phyloP scores from a whole-genome alignment of 495 filamentous ascomycete genomes.

The Tuber umbilicatum region DNA sequence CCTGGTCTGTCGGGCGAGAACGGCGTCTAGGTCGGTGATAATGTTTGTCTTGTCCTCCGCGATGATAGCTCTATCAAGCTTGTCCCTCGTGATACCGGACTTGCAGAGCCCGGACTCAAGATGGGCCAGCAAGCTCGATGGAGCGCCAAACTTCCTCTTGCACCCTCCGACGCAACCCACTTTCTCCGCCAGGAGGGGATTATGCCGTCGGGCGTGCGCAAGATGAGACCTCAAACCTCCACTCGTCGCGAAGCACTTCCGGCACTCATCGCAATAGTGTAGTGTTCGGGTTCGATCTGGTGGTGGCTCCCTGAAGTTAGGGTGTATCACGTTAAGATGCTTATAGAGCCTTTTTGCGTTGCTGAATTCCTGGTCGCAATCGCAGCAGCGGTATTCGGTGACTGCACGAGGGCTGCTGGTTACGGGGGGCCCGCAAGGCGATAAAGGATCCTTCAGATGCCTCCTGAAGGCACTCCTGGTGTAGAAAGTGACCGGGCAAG shows the following conservation, averaged over 20 bases:
- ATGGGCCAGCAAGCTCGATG: slow-evolving; percentile 25
- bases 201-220: slow-evolving; percentile 7
- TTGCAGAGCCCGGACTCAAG: slow-evolving; percentile 25
- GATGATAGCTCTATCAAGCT: slow-evolving; percentile 32
- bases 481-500: neutral
- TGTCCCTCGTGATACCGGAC: slow-evolving; percentile 22
- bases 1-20: slow-evolving; percentile 6
- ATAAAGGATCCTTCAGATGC: neutral
- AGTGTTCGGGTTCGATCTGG: neutral
- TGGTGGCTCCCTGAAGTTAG: slow-evolving; percentile 11
- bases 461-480: neutral
- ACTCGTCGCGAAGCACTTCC: slow-evolving; percentile 9
- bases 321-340: slow-evolving; percentile 11
- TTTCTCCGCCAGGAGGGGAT: slow-evolving; percentile 7
- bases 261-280: slow-evolving; percentile 12
- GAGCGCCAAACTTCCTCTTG: slow-evolving; percentile 9
- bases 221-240: slow-evolving; percentile 4
- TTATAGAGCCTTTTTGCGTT: neutral
- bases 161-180: slow-evolving; percentile 22
- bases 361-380: slow-evolving; percentile 19
- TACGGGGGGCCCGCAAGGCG: too few species aligned
- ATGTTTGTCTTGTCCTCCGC: slow-evolving; percentile 23
- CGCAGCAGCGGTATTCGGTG: slow-evolving; percentile 19
- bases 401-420: neutral
- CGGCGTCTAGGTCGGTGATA: slow-evolving; percentile 21